These are phyloP conservation scores for Sporothrix protearum DNA, from an alignment of 2,329 filamentous ascomycete genomes.

Conservation along the genomic window DNA sequence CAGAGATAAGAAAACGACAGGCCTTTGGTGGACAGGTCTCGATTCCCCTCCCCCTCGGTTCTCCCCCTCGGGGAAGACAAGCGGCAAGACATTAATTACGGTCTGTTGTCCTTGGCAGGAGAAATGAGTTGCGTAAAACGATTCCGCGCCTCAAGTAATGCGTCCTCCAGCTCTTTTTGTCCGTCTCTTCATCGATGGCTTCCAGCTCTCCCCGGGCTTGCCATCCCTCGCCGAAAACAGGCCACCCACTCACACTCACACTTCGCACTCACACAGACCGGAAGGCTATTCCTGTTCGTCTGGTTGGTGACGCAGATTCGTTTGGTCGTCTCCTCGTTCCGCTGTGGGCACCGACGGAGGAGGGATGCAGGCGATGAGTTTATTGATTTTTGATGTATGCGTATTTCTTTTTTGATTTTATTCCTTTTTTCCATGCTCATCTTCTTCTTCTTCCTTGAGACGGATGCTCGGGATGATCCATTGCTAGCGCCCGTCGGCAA, in stretches of 20 bases:
- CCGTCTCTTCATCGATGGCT: background rate
- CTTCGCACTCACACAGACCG: background rate
- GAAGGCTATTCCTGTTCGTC: background rate
- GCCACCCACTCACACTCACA: background rate
- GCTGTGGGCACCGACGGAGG: constrained; percentile 1
- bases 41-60: too few species aligned
- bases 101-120: background rate
- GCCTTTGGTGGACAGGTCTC: too few species aligned
- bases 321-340: background rate
- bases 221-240: constrained; percentile 16
- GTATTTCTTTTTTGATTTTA: background rate
- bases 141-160: background rate
- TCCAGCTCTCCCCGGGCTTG: background rate
- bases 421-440: background rate
- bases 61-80: background rate
- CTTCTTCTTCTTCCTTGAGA: background rate
- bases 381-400: background rate
- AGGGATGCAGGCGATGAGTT: background rate
- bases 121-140: constrained; percentile 14
- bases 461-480: background rate
- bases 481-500: constrained; percentile 13
- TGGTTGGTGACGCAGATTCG: background rate
- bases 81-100: background rate
- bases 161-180: background rate
- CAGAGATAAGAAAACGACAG: background rate